Percentiles rank a stretch among this genome's conserved stretches.
phyloP scores from a whole-genome alignment of 192 early-diverging fungal species.

The Coemansia sp. region DNA sequence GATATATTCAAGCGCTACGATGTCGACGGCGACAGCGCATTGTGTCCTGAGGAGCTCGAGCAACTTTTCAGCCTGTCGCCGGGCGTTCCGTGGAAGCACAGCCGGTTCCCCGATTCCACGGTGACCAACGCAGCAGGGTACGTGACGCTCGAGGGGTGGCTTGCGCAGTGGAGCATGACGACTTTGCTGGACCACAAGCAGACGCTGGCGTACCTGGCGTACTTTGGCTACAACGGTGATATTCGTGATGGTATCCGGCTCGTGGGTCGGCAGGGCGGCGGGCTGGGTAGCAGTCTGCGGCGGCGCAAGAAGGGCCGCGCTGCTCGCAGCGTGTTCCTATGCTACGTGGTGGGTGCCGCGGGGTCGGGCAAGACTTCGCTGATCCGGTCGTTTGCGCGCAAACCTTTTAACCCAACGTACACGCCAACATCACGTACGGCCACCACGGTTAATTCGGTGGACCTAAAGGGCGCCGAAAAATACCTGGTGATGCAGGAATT shows the following conservation, averaged over 20 bases:
- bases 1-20: constrained; percentile 94
- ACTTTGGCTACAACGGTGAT: constrained; percentile 93
- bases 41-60: constrained; percentile 79
- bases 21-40: constrained; percentile 94
- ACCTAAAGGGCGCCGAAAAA: constrained; percentile 90
- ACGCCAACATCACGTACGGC: constrained; percentile 71
- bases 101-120: constrained; percentile 84
- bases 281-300: constrained; percentile 60
- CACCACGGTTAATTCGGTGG: constrained; percentile 91
- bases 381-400: constrained; percentile 82
- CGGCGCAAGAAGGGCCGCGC: constrained; percentile 80
- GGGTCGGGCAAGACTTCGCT: constrained; percentile 92
- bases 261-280: constrained; percentile 20
- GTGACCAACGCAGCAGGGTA: constrained; percentile 85
- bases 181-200: constrained; percentile 87
- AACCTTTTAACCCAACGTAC: constrained; percentile 74
- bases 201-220: constrained; percentile 92
- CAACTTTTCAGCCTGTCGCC: constrained; percentile 87
- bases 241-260: constrained; percentile 84
- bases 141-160: constrained; percentile 93
- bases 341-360: constrained; percentile 92
- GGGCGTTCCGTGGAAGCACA: constrained; percentile 89
- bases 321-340: constrained; percentile 87
- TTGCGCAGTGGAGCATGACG: constrained; percentile 99
- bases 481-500: constrained; percentile 97